These are phyloP conservation scores for Magnolia sinica DNA, from an alignment of 164 flowering plant species.

Conservation along the genomic window DNA sequence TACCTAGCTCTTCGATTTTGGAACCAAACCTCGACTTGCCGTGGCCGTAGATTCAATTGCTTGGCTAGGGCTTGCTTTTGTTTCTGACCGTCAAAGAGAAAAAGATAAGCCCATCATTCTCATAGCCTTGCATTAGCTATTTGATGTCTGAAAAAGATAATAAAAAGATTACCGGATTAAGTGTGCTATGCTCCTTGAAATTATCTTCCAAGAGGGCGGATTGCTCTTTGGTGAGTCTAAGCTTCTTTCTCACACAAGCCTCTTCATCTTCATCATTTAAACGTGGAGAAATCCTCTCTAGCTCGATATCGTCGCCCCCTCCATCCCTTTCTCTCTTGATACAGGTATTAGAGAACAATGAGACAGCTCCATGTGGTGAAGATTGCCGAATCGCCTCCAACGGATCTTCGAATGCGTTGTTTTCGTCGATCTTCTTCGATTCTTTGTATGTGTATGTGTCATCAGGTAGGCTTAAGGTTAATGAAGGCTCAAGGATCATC, in stretches of 20 bases:
- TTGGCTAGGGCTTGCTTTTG: constrained; percentile 85
- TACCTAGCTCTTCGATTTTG: constrained; percentile 93
- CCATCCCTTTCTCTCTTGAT: constrained; percentile 68
- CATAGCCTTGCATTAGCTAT: background rate
- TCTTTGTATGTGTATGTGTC: constrained; percentile 11
- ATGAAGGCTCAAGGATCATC: constrained; percentile 40
- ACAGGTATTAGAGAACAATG: constrained; percentile 54
- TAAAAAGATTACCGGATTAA: constrained; percentile 61
- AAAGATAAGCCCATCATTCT: background rate
- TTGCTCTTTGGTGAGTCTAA: constrained; percentile 80
- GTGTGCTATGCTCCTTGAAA: constrained; percentile 82
- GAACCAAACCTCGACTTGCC: constrained; percentile 95
- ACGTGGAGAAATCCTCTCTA: constrained; percentile 32
- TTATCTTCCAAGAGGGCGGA: constrained; percentile 85
- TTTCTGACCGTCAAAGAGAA: constrained; percentile 42
- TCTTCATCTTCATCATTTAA: constrained; percentile 82
- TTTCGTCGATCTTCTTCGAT: constrained; percentile 11
- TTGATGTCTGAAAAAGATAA: background rate
- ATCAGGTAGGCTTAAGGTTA: constrained; percentile 52
- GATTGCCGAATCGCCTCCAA: constrained; percentile 21
- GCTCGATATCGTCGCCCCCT: constrained; percentile 46
- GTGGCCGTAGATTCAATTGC: constrained; percentile 65
- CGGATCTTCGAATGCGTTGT: constrained; percentile 9
- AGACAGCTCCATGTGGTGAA: constrained; percentile 40
- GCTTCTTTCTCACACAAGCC: constrained; percentile 70